A percentile compares a stretch with the other conserved stretches of the same genome.
Evolutionary conservation across 2,329 filamentous ascomycete species (phyloP).

Genomic region (Neoarthrinium moseri): DNA sequence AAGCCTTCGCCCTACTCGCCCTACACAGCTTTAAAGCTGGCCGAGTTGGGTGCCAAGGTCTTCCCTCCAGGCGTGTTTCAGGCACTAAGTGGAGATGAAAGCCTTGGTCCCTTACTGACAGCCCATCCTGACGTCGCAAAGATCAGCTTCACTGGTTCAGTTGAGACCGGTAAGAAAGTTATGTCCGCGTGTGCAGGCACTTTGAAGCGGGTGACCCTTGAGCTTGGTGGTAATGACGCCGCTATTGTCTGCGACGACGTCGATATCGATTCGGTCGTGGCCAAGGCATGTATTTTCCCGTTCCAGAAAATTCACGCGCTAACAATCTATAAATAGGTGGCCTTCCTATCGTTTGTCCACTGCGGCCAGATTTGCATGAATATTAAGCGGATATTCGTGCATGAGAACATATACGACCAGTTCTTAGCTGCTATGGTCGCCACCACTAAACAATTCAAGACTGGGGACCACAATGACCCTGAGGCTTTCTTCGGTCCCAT

Average conservation of each 20-base stretch:
- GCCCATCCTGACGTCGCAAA: constrained; percentile 1
- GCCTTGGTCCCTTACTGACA: constrained; percentile 33
- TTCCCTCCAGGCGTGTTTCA: constrained; percentile 45
- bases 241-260: constrained; percentile 51
- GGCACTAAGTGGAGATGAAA: constrained; percentile 40
- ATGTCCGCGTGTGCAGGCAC: constrained; percentile 50
- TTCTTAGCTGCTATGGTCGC: constrained; percentile 41
- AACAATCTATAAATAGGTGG: constrained; percentile 27
- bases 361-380: constrained; percentile 50
- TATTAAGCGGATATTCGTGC: constrained; percentile 56
- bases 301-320: neutral
- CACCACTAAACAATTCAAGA: constrained; percentile 36
- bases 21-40: constrained; percentile 36
- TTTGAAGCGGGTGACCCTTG: constrained; percentile 54
- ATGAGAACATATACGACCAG: constrained; percentile 53
- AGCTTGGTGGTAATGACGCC: constrained; percentile 55
- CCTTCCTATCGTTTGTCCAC: constrained; percentile 45
- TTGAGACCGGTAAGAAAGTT: constrained; percentile 54
- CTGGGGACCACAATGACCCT: constrained; percentile 24
- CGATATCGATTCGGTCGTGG: constrained; percentile 25
- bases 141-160: constrained; percentile 46
- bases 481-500: constrained; percentile 52
- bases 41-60: constrained; percentile 36
- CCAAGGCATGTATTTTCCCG: constrained; percentile 2
- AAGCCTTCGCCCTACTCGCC: constrained; percentile 39